Base-by-base conservation (phyloP, 768 basidiomycete genomes). In the Lentinula edodes region DNA sequence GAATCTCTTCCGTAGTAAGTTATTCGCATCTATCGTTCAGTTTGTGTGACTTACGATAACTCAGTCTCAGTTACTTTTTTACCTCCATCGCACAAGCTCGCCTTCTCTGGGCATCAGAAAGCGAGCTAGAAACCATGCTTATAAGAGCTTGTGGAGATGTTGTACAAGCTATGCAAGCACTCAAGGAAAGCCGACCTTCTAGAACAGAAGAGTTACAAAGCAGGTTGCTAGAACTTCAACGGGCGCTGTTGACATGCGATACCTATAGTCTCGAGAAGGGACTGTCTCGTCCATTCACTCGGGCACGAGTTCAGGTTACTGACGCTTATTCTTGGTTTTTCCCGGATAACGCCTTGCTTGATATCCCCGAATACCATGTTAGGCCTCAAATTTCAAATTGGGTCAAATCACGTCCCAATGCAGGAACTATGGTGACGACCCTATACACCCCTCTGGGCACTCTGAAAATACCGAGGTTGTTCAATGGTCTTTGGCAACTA, bases 401-500 rank as follows among this genome's bases (percentile, higher is more conserved):
- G 39, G n/a, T 7, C 28, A 32, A 15, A 15, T 5, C 23, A 39
- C 55, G 5, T 43, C 16, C 53, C 32, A 16, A 35, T 38, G 15
- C 51, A 28, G 42, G 35, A 23, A 38, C 16, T n/a, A 12, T 20
- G 4, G 12, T 10, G 32, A 52, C 41, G 9, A 34, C 52, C 16
- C 54, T 55, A 48, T 36, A 61, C 52, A 34, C 74, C 52, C 62
- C 61, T 23, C 77, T 81, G 20, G 81, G 80, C 16, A 72, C 73
- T 8, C 73, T 76, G 62, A 64, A 61, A 10, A 77, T 76, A n/a
- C 79, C 83, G 36, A 74, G 83, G 60, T 62, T 85, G 59, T 82
- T 81, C 78, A 75, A 74, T 15, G 83, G 83, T 39, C 78, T 86
- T 4, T 86, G 85, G 84, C 85, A 86, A 51, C 75, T 86, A 53